These are phyloP conservation scores for Pseudohalonectria lignicola DNA, from an alignment of 2,329 filamentous ascomycete genomes.

Conservation along the genomic window DNA sequence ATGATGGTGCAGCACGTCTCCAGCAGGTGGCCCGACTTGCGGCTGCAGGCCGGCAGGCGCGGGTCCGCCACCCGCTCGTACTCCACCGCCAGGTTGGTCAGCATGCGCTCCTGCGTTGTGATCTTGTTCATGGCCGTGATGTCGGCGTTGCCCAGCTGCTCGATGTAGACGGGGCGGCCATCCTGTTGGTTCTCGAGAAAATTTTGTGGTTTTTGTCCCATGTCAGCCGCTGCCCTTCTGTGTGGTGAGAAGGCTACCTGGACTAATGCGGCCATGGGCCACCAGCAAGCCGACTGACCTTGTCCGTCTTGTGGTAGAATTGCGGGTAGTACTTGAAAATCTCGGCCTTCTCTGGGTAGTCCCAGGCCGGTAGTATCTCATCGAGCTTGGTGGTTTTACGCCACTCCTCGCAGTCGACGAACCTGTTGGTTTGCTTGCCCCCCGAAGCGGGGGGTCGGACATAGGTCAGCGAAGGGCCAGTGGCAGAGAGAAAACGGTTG, in stretches of 20 bases:
- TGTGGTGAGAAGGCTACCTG: too few species aligned
- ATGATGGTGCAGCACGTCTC: conserved; percentile 98
- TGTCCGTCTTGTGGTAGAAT: conserved; percentile 97
- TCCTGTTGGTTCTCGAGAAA: conserved; percentile 58
- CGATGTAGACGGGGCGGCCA: conserved; percentile 93
- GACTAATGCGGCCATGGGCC: too few species aligned
- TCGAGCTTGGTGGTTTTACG: conserved; percentile 78
- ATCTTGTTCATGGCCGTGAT: conserved; percentile 85
- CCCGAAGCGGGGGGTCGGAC: background rate
- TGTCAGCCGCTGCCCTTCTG: too few species aligned
- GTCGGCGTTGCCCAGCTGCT: conserved; percentile 90
- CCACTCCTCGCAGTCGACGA: conserved; percentile 84
- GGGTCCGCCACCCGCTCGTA: conserved; percentile 95
- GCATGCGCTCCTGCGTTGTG: conserved; percentile 85
- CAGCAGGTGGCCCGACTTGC: conserved; percentile 78
- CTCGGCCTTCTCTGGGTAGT: conserved; percentile 75
- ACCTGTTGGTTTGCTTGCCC: too few species aligned
- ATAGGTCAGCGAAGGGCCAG: too few species aligned
- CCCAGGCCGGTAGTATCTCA: conserved; percentile 67
- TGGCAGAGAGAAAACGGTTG: background rate
- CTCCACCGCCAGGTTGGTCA: conserved; percentile 91
- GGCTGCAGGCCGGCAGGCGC: conserved; percentile 87
- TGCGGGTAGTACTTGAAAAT: conserved; percentile 92
- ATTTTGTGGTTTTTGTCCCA: too few species aligned
- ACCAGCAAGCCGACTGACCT: conserved; percentile 37